Evolutionary conservation across 495 filamentous ascomycete species (phyloP), one percentile per base, ranked within the genome.

Genomic region (Podospora conica): DNA sequence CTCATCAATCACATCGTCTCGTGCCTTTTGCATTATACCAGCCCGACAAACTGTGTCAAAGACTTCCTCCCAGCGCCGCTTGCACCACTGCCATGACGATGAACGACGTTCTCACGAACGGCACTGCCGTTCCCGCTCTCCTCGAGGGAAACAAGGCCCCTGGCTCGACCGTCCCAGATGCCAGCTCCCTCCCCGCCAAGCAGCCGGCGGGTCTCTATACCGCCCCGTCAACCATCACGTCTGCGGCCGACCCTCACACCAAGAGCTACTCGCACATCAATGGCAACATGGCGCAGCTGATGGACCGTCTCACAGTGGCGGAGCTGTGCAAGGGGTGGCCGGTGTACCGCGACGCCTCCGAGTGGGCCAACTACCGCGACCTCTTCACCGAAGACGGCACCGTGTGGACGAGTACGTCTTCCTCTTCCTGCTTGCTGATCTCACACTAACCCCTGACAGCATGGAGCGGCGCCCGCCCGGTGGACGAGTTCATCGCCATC

Each of bases 311-410:
- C 23, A 81, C 82, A 65, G 76, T 88, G 40, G 78, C 84, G 3
- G 86, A 88, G 70, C 76, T 88, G n/a, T 87, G 85, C 72, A 87
- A 88, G 70, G 86, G 86, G 53, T 89, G 86, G 86, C 86, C 86
- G 21, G 83, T 86, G 63, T 89, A 87, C 69, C 82, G 86, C 18
- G 86, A 88, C 63, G 81, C 85, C 25, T 88, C 86, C 22, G 87
- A 89, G 74, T 88, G 86, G 87, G 80, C 83, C 68, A 89, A 88
- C 70, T 85, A 87, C 71, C 79, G 81, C 60, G 82, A 82, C 0
- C 83, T 88, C 33, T 88, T 88, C 70, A 83, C 84, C 69, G 75
- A 81, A 1, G 82, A 82, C 21, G 86, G 85, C 25, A 80, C 75
- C 65, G 83, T 89, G 56, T 88, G 85, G 77, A 89, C 87, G 0